Conservation (phyloP, 805 yeast species). For the Yamadazyma sp. region DNA sequence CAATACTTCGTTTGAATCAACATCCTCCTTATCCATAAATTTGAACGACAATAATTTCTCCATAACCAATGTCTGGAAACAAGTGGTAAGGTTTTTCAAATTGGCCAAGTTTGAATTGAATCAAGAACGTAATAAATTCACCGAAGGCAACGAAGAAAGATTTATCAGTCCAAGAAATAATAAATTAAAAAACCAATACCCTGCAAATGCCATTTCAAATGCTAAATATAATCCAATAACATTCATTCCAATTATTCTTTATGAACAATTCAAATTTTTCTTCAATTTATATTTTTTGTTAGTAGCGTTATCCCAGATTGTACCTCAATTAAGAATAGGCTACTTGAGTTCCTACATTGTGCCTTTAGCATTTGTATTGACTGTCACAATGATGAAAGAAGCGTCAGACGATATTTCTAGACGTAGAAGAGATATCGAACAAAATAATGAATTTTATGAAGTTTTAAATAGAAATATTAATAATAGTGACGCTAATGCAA, state of each 20-base stretch:
- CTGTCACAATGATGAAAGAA: slow-evolving; percentile 93
- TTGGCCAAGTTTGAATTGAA: slow-evolving; percentile 24
- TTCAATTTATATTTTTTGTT: slow-evolving; percentile 88
- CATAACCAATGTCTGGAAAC: slow-evolving; percentile 10
- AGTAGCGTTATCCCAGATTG: slow-evolving; percentile 90
- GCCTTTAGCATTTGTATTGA: slow-evolving; percentile 87
- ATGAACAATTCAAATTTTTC: slow-evolving; percentile 95
- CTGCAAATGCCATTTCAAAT: slow-evolving; percentile 83
- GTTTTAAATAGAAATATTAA: slow-evolving; percentile 42
- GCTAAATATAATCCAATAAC: slow-evolving; percentile 90
- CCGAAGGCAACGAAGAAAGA: slow-evolving; percentile 24
- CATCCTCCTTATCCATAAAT: slow-evolving; percentile 12
- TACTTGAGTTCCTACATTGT: slow-evolving; percentile 89
- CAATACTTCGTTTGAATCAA: slow-evolving; percentile 20
- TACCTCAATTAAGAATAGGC: slow-evolving; percentile 89
- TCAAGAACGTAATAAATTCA: slow-evolving; percentile 16
- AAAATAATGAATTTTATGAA: slow-evolving; percentile 79
- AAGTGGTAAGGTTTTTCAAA: slow-evolving; percentile 17
- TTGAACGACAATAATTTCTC: neutral
- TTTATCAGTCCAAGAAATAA: slow-evolving; percentile 37
- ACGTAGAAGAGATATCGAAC: slow-evolving; percentile 84
- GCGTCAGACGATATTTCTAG: slow-evolving; percentile 92
- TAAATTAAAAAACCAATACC: slow-evolving; percentile 26
- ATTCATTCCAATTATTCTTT: slow-evolving; percentile 83
- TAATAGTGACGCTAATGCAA: slow-evolving; percentile 6